Evolutionary conservation across 305 asterid species (phyloP).

Genomic region (Fraxinus greggii): DNA sequence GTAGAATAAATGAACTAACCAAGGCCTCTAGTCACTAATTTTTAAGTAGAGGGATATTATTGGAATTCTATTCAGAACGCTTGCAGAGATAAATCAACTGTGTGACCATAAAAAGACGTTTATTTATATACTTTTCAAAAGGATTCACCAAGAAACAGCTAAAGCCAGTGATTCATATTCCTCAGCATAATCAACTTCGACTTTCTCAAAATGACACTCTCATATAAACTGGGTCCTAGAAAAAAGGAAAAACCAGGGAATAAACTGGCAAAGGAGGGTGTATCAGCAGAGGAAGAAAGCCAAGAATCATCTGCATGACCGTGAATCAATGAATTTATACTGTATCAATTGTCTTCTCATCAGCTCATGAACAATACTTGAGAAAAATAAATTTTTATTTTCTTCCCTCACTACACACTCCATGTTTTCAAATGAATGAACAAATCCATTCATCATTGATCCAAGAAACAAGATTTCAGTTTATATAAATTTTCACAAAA

Average conservation of each 20-base stretch:
- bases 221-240: background rate
- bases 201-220: background rate
- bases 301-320: conserved; percentile 2
- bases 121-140: background rate
- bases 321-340: background rate
- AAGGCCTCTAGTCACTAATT: conserved; percentile 7
- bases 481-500: background rate
- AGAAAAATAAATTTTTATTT: background rate
- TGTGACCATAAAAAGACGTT: conserved; percentile 1
- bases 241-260: background rate
- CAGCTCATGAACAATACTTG: background rate
- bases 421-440: background rate
- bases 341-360: conserved; percentile 4
- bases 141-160: background rate
- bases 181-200: background rate
- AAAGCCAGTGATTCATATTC: background rate
- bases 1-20: background rate
- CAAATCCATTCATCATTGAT: conserved; percentile 8
- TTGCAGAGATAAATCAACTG: background rate
- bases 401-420: background rate
- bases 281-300: conserved; percentile 16
- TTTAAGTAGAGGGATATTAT: conserved; percentile 17
- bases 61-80: background rate
- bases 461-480: conserved; percentile 14
- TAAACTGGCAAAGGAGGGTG: conserved; percentile 15